Evolutionary conservation across 179 eudicot genomes (phyloP).

Genomic region (Patellifolia procumbens): DNA sequence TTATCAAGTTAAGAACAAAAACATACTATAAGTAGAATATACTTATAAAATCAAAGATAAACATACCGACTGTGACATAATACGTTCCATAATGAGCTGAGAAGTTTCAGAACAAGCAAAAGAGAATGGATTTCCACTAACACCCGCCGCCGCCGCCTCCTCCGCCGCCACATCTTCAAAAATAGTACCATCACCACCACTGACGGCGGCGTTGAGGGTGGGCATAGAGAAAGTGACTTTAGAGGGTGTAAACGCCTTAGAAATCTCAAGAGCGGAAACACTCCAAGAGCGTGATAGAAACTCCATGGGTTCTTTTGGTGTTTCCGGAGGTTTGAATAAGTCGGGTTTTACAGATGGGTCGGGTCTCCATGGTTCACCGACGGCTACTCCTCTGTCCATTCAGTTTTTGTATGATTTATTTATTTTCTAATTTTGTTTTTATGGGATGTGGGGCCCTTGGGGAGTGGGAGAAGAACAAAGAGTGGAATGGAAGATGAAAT

Average conservation of each 20-base stretch:
- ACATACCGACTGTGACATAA: conserved; percentile 91
- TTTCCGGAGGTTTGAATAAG: conserved; percentile 66
- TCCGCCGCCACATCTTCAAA: conserved; percentile 51
- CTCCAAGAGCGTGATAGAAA: conserved; percentile 95
- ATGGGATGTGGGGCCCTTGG: background rate
- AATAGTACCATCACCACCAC: conserved; percentile 29
- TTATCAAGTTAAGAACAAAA: background rate
- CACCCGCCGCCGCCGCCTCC: conserved; percentile 25
- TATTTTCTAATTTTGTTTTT: background rate
- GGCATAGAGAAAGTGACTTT: conserved; percentile 19
- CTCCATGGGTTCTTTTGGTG: conserved; percentile 87
- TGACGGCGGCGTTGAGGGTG: background rate
- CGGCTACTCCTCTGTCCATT: conserved; percentile 42
- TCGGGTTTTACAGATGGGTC: conserved; percentile 22
- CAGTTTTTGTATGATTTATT: background rate
- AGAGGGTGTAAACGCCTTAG: conserved; percentile 67
- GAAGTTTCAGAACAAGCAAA: conserved; percentile 87
- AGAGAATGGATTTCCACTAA: conserved; percentile 63
- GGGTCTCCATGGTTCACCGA: conserved; percentile 37
- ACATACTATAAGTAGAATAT: background rate
- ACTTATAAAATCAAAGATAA: background rate
- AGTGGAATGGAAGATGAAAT: no score
- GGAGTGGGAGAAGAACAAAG: no score
- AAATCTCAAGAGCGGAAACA: conserved; percentile 65
- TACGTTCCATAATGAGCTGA: conserved; percentile 90